phyloP scores from a whole-genome alignment of 1,284 basidiomycete genomes.

The Blastosporella zonata region DNA sequence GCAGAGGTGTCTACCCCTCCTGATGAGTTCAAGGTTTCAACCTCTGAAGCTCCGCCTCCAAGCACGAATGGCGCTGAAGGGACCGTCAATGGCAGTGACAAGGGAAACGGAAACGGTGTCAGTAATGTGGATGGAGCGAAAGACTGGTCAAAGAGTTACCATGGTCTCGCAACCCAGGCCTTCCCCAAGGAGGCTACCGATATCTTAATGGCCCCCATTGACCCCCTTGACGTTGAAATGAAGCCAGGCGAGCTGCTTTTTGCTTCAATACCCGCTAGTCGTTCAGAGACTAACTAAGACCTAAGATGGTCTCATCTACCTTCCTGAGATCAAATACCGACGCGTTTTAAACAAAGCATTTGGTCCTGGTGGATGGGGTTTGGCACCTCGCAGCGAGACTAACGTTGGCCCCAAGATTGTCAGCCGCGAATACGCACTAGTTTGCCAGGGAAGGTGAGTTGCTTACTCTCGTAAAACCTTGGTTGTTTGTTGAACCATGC shows the following conservation, averaged over 20 bases:
- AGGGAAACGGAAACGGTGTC: conserved; percentile 6
- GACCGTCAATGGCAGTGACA: conserved; percentile 4
- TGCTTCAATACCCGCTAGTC: neutral
- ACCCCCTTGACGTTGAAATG: conserved; percentile 83
- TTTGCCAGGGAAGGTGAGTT: conserved; percentile 85
- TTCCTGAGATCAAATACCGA: conserved; percentile 99
- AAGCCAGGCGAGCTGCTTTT: conserved; percentile 72
- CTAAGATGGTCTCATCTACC: conserved; percentile 88
- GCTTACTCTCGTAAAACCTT: neutral
- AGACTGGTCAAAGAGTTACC: conserved; percentile 90
- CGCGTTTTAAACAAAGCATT: conserved; percentile 92
- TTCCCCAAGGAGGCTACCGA: conserved; percentile 79
- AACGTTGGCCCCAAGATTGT: conserved; percentile 89
- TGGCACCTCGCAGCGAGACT: conserved; percentile 91
- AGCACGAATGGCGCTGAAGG: neutral
- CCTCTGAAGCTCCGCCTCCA: conserved; percentile 4
- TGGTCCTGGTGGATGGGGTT: conserved; percentile 96
- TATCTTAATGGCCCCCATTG: conserved; percentile 72
- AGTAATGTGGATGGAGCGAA: conserved; percentile 30
- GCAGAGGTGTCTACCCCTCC: neutral
- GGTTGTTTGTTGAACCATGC: neutral
- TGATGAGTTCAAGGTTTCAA: conserved; percentile 7
- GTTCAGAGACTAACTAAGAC: neutral
- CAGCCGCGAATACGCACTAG: conserved; percentile 91
- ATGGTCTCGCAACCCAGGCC: conserved; percentile 76